Evolutionary conservation across 1,139 yeast genomes (phyloP).

Genomic region (Zygosaccharomyces sapae): DNA sequence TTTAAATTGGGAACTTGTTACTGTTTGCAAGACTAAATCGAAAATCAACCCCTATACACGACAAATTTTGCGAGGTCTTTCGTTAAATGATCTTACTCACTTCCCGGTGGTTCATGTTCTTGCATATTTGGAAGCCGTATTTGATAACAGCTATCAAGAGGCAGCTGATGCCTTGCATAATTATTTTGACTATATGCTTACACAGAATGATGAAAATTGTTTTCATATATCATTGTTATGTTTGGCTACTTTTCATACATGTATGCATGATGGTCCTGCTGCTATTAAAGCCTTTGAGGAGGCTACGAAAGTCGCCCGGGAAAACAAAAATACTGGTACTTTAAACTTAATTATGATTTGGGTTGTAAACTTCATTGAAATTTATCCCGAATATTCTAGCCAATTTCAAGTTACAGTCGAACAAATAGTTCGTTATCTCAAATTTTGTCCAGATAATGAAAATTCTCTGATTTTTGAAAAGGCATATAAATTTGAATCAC

Average conservation of each 20-base stretch:
- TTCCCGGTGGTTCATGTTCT: conserved; percentile 65
- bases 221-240: conserved; percentile 75
- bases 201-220: conserved; percentile 35
- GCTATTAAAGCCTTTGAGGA: conserved; percentile 81
- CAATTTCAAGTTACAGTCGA: conserved; percentile 43
- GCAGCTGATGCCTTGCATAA: conserved; percentile 72
- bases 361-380: conserved; percentile 67
- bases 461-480: conserved; percentile 26
- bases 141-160: conserved; percentile 62
- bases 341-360: conserved; percentile 72
- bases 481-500: conserved; percentile 30
- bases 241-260: conserved; percentile 72
- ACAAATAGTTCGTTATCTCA: conserved; percentile 61
- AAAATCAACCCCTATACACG: conserved; percentile 5
- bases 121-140: conserved; percentile 58
- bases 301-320: conserved; percentile 84
- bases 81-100: conserved; percentile 49
- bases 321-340: conserved; percentile 70
- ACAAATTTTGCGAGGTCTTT: conserved; percentile 45
- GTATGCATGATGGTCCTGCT: conserved; percentile 67
- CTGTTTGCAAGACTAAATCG: conserved; percentile 8
- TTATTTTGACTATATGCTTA: conserved; percentile 82
- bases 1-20: conserved; percentile 19
- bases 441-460: conserved; percentile 31
- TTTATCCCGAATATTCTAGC: conserved; percentile 57